Evolutionary conservation across 1,284 basidiomycete genomes (phyloP), one percentile per base, ranked within the genome.

Genomic region (Rhodotorula sp.): DNA sequence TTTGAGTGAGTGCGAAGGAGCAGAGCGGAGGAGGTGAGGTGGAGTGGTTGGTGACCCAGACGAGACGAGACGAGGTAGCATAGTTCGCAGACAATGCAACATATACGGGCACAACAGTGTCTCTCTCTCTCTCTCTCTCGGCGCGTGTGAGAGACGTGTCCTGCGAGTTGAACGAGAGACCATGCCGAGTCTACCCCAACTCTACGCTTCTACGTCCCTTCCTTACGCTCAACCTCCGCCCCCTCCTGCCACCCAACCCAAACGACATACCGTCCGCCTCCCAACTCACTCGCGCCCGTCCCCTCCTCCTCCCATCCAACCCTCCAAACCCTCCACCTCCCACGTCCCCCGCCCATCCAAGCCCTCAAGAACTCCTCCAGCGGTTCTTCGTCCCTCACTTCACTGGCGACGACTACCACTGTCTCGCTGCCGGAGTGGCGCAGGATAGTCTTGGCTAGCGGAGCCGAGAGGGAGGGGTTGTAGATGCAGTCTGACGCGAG

Each of bases 401-500:
- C 73, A 26, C 59, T 61, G 13, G 61, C 68, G 2, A 75, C 67
- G 4, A 76, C n/a, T 5, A 73, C 62, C 37, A 67, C 47, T 28
- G 62, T 69, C 20, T 50, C 22, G 0, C 9, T n/a, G 1, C 47
- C 47, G 10, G 75, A 44, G n/a, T 52, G 55, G 4, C 55, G 54
- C 4, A 65, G 44, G 40, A 76, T 64, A 15, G 73, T 71, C 2
- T 61, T 64, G 2, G 68, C 64, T 8, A 76, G 67, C 11, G 73
- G 65, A 0, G 47, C 56, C 0, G 70, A 58, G 11, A 76, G 62
- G 2, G 63, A 52, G 9, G 74, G 72, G 60, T 76, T 75, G 72
- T 74, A 76, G 50, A 76, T 58, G 40, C 74, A 75, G 44, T 76
- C 75, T 16, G 59, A 50, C 4, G 72, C 72, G 37, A 76, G 30